These are phyloP conservation scores for Globisporangium paroecandrum DNA, from an alignment of 352 stramenopile species.

Conservation along the genomic window DNA sequence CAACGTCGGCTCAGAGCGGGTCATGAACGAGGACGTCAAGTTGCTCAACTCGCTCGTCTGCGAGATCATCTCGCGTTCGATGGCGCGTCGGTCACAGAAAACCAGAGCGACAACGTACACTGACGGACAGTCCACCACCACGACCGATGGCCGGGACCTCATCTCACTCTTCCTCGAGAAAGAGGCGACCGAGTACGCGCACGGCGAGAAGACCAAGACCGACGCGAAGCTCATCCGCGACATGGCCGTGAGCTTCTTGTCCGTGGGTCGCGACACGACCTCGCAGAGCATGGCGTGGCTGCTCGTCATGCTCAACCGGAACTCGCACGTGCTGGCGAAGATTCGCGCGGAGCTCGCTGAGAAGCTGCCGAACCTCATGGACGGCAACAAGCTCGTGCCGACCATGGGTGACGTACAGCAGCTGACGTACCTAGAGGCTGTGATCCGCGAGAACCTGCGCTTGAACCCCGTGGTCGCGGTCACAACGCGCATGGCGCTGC, in stretches of 20 bases:
- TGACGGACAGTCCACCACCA: neutral
- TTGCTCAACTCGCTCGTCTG: slow-evolving; percentile 15
- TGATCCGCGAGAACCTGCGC: slow-evolving; percentile 44
- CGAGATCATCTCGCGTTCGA: slow-evolving; percentile 16
- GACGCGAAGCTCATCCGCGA: slow-evolving; percentile 49
- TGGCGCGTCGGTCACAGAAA: neutral
- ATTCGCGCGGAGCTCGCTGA: neutral
- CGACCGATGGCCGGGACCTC: slow-evolving; percentile 21
- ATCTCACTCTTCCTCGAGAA: slow-evolving; percentile 56
- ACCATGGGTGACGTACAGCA: slow-evolving; percentile 8
- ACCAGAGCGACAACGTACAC: slow-evolving; percentile 8
- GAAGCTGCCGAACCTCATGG: neutral
- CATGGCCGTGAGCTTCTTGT: slow-evolving; percentile 79
- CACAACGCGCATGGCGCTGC: slow-evolving; percentile 28
- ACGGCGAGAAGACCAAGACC: slow-evolving; percentile 1
- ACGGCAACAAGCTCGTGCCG: neutral
- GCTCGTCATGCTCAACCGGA: slow-evolving; percentile 63
- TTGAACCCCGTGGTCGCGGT: slow-evolving; percentile 43
- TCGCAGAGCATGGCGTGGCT: slow-evolving; percentile 72
- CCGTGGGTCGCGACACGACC: slow-evolving; percentile 73
- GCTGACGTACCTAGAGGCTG: slow-evolving; percentile 45
- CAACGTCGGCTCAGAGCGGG: slow-evolving; percentile 17
- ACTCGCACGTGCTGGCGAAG: neutral
- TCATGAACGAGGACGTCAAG: slow-evolving; percentile 3
- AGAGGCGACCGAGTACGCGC: slow-evolving; percentile 18